Base-by-base conservation (phyloP, 805 yeast species). In the Metschnikowia similis region DNA sequence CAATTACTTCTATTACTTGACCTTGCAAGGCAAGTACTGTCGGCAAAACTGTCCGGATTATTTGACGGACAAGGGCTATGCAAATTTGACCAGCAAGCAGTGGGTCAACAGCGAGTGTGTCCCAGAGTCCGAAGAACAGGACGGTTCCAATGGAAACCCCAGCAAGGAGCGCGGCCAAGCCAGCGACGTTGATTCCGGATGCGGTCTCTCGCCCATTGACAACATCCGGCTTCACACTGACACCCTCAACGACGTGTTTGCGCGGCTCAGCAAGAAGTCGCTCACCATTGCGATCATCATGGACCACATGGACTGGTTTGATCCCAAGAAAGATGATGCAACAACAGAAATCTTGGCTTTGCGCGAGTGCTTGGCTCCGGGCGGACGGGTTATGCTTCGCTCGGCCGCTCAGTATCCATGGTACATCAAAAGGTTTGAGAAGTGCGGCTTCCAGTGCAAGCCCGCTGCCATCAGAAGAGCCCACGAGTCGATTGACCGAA, bases 301-400 rank as follows among this genome's bases (percentile, higher is more conserved):
- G 96, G 96, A 87, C 66, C 96, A 87, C 66, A 86, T 88, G 94
- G 96, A 88, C 67, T 87, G 96, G 96, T 87, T 87, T 62, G 83
- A 84, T 57, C 84, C 87, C 35, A 63, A 72, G 13, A 85, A 84
- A 8, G 60, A 60, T 2, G 90, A 85, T 17, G 91, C 89, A 10
- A 69, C 75, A 42, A 74, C 76, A 40, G 95, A 88, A 65, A 82
- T 88, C 55, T 63, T 72, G 32, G 87, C 89, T 0, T 71, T 88
- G 41, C 75, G 75, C 62, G 72, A 76, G 45, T 85, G 90, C 16
- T 72, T 87, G 45, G 77, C 79, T 9, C 75, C 77, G 28, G 83
- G 83, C 31, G 96, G 95, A 11, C 75, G 89, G 50, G 94, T 87
- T 4, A 68, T 87, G 77, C 71, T 87, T 56, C 80, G 96, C 64